Percentiles rank a stretch among this genome's conserved stretches.
These are phyloP conservation scores for Chalaropsis thielavioides DNA, from an alignment of 2,329 filamentous ascomycete genomes.

Conservation along the genomic window DNA sequence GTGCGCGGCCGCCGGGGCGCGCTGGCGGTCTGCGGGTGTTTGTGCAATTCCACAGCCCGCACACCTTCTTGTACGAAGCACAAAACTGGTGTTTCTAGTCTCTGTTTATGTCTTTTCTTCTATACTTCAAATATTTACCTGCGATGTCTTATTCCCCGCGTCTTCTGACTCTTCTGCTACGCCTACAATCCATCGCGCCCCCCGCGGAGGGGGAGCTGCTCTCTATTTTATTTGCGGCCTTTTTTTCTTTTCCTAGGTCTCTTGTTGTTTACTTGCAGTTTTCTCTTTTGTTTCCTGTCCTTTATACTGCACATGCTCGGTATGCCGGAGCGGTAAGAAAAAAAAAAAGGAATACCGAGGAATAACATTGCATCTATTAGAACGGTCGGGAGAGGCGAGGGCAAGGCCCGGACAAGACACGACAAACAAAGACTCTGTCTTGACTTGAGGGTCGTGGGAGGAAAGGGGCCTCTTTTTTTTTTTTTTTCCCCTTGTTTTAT, in stretches of 20 bases:
- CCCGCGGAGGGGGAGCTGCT: too few species aligned
- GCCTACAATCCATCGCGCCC: neutral
- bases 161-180: neutral
- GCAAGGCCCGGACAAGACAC: neutral
- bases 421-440: too few species aligned
- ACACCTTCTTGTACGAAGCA: neutral
- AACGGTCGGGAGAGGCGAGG: neutral
- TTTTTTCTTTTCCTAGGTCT: neutral
- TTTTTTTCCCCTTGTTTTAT: neutral
- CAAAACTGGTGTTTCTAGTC: slow-evolving; percentile 3
- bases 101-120: slow-evolving; percentile 9
- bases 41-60: neutral
- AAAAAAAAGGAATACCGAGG: neutral
- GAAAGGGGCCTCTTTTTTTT: neutral
- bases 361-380: too few species aligned
- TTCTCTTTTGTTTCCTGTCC: neutral
- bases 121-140: neutral
- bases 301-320: neutral
- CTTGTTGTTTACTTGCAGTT: slow-evolving; percentile 2
- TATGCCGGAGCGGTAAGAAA: neutral
- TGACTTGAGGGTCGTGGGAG: too few species aligned
- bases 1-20: neutral
- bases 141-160: neutral
- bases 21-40: neutral
- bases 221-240: too few species aligned